A percentile compares a stretch with the other conserved stretches of the same genome.
phyloP scores from a whole-genome alignment of 139 green algal species.

The Asterochloris erici region DNA sequence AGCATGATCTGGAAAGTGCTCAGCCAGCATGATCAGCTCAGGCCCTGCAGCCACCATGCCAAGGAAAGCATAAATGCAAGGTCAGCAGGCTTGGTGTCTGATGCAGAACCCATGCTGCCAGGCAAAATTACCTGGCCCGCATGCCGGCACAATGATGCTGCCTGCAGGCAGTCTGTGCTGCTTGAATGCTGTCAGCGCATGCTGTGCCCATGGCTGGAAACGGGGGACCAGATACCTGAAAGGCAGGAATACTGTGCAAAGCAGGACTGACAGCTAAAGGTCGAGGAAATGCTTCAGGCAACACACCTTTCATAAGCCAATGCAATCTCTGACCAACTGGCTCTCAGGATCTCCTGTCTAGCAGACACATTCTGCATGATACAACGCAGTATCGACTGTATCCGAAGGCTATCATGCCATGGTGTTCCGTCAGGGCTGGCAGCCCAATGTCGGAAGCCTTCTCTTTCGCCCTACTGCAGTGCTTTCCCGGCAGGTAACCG shows the following conservation, averaged over 20 bases:
- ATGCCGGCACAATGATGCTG: conserved; percentile 20
- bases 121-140: conserved; percentile 20
- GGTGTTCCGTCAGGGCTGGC: no score
- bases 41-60: conserved; percentile 14
- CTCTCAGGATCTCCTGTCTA: no score
- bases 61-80: not conserved
- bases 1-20: conserved; percentile 6
- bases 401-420: no score
- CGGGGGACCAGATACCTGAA: conserved; percentile 5
- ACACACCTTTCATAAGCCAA: no score
- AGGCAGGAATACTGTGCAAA: not conserved
- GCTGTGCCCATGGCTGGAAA: conserved; percentile 21
- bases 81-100: not conserved
- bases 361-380: no score
- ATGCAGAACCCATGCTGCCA: not conserved
- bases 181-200: conserved; percentile 9
- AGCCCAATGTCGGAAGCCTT: no score
- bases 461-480: no score
- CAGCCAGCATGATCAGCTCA: conserved; percentile 28
- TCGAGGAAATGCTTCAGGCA: no score
- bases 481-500: no score
- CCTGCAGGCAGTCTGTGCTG: not conserved
- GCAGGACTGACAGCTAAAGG: no score
- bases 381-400: no score
- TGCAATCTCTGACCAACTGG: no score